Base-by-base conservation (phyloP, 2,329 filamentous ascomycete genomes). In the Botrytis galanthina region DNA sequence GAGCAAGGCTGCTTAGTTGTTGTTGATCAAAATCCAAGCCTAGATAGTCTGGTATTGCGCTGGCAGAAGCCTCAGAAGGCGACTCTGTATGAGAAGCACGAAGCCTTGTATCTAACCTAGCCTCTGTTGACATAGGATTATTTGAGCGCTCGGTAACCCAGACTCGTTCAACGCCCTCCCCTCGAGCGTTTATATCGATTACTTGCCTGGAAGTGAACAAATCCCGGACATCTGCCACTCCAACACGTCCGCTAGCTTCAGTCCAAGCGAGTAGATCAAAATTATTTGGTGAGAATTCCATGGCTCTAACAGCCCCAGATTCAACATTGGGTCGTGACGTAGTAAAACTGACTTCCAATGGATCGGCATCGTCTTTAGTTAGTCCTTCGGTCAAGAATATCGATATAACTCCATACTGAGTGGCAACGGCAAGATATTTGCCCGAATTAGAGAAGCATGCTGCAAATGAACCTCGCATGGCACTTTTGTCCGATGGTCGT, bases 201-300 rank as follows among this genome's bases (percentile, higher is more conserved):
- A 92, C 87, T 80, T 96, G 93, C 63, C 91, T 89, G 70, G 89
- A 86, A 64, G 87, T 84, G 75, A 93, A 90, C 35, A 90, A 88
- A 77, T 85, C 88, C 44, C 93, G 87, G 68, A 93, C 83, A 81
- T 96, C 93, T 8, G 91, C 91, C 57, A 95, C 85, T 54, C 92
- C 93, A 26, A 95, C 86, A 73, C 90, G 87, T 5, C 91, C 92
- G 75, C 93, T 91, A 78, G 97, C 93, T 82, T 99, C 96, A 14
- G 94, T 93, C 95, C 96, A 98, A 10, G 97, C 92, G 59, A 99
- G 85, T 29, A 99, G 88, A 80, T 98, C 95, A 85, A 92, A 95
- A 0, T 95, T 93, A 1, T 93, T 92, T 0, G 95, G 95, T 7
- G 93, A 94, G 81, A 99, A 99, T 1, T 92, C 88, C 92, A 98